Percentiles rank a stretch among this genome's conserved stretches.
phyloP scores from a whole-genome alignment of 2,329 filamentous ascomycete species.

The Aspergillus thermomutatus region DNA sequence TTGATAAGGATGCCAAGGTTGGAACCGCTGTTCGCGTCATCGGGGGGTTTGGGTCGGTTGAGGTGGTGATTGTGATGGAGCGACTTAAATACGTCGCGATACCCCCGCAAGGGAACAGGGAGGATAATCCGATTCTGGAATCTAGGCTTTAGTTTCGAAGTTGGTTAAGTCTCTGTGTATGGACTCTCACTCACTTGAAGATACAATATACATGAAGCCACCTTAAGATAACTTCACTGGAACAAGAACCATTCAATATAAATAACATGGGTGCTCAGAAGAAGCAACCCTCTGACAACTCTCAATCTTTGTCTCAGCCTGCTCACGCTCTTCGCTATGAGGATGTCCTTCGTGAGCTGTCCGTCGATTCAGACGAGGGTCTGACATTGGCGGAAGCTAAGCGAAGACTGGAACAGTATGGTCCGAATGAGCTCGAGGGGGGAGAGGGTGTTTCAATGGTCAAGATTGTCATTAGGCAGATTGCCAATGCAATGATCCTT shows the following conservation, averaged over 20 bases:
- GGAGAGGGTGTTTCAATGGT: constrained; percentile 63
- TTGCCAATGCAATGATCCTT: constrained; percentile 68
- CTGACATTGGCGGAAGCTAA: constrained; percentile 55
- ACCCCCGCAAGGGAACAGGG: background rate
- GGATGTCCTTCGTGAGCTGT: constrained; percentile 53
- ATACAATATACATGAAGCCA: constrained; percentile 32
- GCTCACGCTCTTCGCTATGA: constrained; percentile 60
- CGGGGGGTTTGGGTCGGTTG: background rate
- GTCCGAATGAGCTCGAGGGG: constrained; percentile 64
- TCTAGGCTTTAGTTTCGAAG: background rate
- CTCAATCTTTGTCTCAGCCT: constrained; percentile 55
- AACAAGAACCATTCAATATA: constrained; percentile 1
- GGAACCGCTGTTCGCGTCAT: background rate
- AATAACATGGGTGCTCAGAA: constrained; percentile 1
- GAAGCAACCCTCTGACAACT: constrained; percentile 30
- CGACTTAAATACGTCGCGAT: background rate
- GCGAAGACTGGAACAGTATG: constrained; percentile 54
- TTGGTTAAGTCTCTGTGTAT: constrained; percentile 17
- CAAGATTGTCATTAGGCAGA: constrained; percentile 64
- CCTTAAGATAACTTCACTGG: constrained; percentile 22
- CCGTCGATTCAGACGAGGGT: constrained; percentile 56
- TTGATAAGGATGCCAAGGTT: background rate
- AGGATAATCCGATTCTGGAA: background rate
- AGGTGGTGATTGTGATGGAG: background rate
- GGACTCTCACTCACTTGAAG: constrained; percentile 30